Base-by-base conservation (phyloP, 352 stramenopile species). In the Pythium periplocum region DNA sequence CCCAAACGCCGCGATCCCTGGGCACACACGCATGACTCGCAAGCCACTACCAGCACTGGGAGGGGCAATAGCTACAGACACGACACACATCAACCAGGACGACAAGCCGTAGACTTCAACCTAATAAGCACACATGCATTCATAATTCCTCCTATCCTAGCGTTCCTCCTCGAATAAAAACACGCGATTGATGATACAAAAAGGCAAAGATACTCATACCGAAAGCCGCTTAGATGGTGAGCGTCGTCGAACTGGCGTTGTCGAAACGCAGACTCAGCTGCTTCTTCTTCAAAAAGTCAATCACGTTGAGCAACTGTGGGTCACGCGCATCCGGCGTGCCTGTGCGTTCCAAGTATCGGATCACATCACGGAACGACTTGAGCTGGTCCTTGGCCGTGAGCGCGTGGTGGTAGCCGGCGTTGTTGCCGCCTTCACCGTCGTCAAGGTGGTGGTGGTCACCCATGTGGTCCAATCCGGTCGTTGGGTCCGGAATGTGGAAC, bases 201-300 rank as follows among this genome's bases (percentile, higher is more conserved):
- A 26, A 26, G 17, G 17, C 17, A 26, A 26, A 26, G 17, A 26
- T 26, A 26, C 17, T 26, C 17, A 26, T 26, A 26, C 17, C 17
- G 17, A 26, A 26, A 26, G 17, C 17, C 17, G 17, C 17, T 75
- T 83, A 94, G 62, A 94, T 91, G 36, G 83, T 90, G 50, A 94
- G 74, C 34, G 81, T 79, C 38, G 81, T 83, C 45, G 83, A 90
- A 61, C 81, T 90, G 49, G 81, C 83, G 50, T 88, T 90, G 73
- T 92, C 83, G 48, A 94, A 90, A 40, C 83, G 83, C 40, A 94
- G 71, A 46, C 75, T 90, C 37, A 94, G 71, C 64, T 92, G 83
- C 61, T 94, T 92, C 69, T 94, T 94, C 67, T 94, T 94, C 7
- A 94, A 65, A 56, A 89, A 89, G 40, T 92, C 79, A 38, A 94